A percentile compares a stretch with the other conserved stretches of the same genome.
Conservation (phyloP, 1,284 basidiomycete genomes). For the Coniophora puteana region DNA sequence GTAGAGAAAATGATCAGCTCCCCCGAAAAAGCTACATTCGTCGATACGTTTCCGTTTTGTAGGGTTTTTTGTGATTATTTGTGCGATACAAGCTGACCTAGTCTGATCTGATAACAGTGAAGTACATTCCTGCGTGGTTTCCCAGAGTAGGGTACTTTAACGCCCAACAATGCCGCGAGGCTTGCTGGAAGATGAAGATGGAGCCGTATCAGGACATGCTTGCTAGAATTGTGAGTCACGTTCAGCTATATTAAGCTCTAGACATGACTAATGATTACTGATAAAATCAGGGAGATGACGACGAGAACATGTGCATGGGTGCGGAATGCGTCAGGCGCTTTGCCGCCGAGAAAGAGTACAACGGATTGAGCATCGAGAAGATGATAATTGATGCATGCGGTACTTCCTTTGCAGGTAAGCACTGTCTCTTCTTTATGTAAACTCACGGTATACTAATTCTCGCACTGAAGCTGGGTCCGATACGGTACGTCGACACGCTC, state of each 20-base stretch:
- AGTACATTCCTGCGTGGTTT: conserved; percentile 25
- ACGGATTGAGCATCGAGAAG: neutral
- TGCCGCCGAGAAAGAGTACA: too few species aligned
- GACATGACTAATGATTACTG: too few species aligned
- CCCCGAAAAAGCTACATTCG: conserved; percentile 22
- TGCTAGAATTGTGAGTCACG: conserved; percentile 6
- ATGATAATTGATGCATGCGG: conserved; percentile 9
- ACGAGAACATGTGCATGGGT: conserved; percentile 5
- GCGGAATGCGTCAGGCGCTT: too few species aligned
- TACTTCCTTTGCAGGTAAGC: conserved; percentile 9
- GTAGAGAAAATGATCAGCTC: conserved; percentile 22
- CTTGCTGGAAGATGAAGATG: conserved; percentile 1
- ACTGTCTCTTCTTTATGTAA: neutral
- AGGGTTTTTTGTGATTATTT: conserved; percentile 14
- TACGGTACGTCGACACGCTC: conserved; percentile 3
- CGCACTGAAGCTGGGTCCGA: conserved; percentile 7
- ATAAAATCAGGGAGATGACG: conserved; percentile 4
- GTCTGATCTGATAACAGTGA: conserved; percentile 18
- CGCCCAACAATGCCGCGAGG: conserved; percentile 1
- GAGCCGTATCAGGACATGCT: conserved; percentile 7
- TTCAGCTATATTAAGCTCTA: too few species aligned
- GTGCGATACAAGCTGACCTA: neutral
- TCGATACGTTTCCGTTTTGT: conserved; percentile 30
- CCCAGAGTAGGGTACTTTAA: conserved; percentile 21
- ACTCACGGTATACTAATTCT: neutral